These are phyloP conservation scores for Fusarium tricinctum DNA, from an alignment of 2,329 filamentous ascomycete species.

Conservation along the genomic window DNA sequence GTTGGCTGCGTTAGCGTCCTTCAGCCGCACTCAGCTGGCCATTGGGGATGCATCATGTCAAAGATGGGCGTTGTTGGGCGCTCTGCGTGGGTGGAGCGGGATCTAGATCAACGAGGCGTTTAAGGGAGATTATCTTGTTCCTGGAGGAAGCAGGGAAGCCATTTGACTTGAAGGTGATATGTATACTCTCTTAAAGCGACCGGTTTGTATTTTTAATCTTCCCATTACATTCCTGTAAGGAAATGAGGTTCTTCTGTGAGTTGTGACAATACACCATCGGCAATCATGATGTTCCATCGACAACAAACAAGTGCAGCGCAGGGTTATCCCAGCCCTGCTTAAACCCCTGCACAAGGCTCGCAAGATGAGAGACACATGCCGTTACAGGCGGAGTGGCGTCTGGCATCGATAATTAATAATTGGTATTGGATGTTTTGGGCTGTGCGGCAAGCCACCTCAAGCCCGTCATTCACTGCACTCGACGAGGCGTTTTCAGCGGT, in stretches of 20 bases:
- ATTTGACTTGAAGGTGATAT: too few relatives aligned
- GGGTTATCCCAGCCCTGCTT: slow-evolving; percentile 6
- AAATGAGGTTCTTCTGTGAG: background rate
- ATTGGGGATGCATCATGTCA: slow-evolving; percentile 24
- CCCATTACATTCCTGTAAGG: too few relatives aligned
- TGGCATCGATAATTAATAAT: background rate
- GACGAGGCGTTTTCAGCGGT: slow-evolving; percentile 5
- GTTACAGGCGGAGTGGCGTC: slow-evolving; percentile 4
- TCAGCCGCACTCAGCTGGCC: slow-evolving; percentile 45
- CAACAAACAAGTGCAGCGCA: slow-evolving; percentile 1
- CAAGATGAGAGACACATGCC: slow-evolving; percentile 11
- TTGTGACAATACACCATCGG: background rate
- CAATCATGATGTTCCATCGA: background rate
- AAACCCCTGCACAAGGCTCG: slow-evolving; percentile 12
- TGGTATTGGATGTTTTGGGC: background rate
- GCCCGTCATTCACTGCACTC: background rate
- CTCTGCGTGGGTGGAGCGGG: slow-evolving; percentile 24
- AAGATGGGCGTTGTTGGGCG: slow-evolving; percentile 23
- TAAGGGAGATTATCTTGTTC: background rate
- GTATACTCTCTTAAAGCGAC: background rate
- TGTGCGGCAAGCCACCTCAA: slow-evolving; percentile 18
- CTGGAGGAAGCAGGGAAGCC: background rate
- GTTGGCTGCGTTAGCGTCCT: slow-evolving; percentile 43
- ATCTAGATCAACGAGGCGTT: slow-evolving; percentile 10
- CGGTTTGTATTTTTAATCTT: too few relatives aligned